Conservation (phyloP, 257 asterid species). For the Salvia rosmarinus region DNA sequence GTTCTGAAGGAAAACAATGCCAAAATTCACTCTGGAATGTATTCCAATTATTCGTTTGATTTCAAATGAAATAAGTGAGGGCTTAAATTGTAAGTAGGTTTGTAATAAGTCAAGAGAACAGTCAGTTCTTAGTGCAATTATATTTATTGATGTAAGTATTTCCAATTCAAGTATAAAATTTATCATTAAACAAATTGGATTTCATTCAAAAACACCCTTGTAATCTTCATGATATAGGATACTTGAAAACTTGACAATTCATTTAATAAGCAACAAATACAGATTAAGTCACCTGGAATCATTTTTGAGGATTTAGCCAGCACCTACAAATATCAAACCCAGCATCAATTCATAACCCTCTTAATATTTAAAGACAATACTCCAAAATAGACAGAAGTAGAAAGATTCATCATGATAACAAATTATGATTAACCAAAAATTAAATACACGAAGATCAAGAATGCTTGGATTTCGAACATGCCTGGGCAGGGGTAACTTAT, state of each 20-base stretch:
- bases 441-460: not conserved
- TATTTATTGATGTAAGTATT: not conserved
- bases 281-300: constrained; percentile 72
- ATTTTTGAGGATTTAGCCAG: constrained; percentile 90
- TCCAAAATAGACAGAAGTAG: not conserved
- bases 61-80: not conserved
- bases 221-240: not conserved
- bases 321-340: constrained; percentile 52
- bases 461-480: constrained; percentile 28
- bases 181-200: not conserved
- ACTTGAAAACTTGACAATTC: not conserved
- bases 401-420: not conserved
- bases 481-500: constrained; percentile 99
- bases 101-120: not conserved
- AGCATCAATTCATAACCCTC: constrained; percentile 30
- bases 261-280: not conserved
- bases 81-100: not conserved
- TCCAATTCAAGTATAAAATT: not conserved
- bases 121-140: not conserved
- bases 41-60: not conserved
- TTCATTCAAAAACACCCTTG: not conserved
- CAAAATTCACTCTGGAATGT: not conserved
- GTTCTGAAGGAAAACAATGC: not conserved
- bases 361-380: not conserved
- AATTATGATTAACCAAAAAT: not conserved